phyloP scores from a whole-genome alignment of 2,329 filamentous ascomycete species.

The Penicillium paneum region DNA sequence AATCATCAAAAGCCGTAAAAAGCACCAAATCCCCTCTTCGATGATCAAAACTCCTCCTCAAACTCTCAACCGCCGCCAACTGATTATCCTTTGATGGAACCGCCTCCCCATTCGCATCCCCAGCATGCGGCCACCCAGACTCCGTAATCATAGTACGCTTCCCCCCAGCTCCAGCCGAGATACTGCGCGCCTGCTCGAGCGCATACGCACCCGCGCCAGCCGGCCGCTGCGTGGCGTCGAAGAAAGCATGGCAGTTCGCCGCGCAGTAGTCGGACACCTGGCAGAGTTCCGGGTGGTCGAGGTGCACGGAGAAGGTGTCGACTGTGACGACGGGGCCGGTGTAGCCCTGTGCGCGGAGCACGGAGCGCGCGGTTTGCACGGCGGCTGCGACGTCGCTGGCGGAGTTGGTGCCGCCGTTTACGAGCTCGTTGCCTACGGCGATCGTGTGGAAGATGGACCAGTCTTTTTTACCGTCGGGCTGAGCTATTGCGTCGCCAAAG shows the following conservation, averaged over 20 bases:
- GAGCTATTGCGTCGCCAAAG: constrained; percentile 58
- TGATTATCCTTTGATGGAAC: constrained; percentile 68
- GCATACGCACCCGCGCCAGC: constrained; percentile 66
- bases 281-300: constrained; percentile 67
- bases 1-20: constrained; percentile 75
- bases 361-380: constrained; percentile 55
- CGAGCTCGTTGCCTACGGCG: constrained; percentile 75
- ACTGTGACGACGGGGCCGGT: constrained; percentile 72
- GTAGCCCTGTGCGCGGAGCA: constrained; percentile 63
- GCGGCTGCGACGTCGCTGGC: constrained; percentile 55
- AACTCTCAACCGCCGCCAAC: constrained; percentile 59
- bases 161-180: constrained; percentile 48
- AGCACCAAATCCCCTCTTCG: constrained; percentile 54
- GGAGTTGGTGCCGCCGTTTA: constrained; percentile 61
- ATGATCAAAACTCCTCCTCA: constrained; percentile 58
- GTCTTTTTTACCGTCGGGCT: constrained; percentile 42
- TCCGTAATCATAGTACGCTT: constrained; percentile 74
- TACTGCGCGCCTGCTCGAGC: constrained; percentile 49
- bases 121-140: constrained; percentile 76
- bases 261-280: constrained; percentile 72
- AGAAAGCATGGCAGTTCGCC: constrained; percentile 81
- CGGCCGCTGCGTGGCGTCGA: constrained; percentile 63
- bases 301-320: constrained; percentile 71
- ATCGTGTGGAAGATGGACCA: constrained; percentile 70
- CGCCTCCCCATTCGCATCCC: constrained; percentile 63